A percentile compares a stretch with the other conserved stretches of the same genome.
These are phyloP conservation scores for Tolypocladium cylindrosporum DNA, from an alignment of 2,329 filamentous ascomycete genomes.

Conservation along the genomic window DNA sequence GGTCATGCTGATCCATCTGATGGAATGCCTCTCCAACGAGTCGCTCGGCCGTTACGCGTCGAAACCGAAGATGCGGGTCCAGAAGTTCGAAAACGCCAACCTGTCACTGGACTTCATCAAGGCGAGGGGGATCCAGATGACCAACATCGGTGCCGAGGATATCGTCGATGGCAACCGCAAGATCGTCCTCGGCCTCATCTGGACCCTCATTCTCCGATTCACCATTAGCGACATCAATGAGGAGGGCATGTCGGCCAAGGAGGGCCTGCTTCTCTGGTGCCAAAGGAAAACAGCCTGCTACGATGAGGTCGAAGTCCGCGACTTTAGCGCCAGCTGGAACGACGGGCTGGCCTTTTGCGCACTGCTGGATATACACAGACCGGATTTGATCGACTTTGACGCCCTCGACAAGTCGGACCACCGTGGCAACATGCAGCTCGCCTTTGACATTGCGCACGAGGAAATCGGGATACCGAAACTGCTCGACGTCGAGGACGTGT, in stretches of 20 bases:
- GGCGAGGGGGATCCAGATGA: constrained; percentile 86
- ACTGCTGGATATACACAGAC: constrained; percentile 89
- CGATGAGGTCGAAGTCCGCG: constrained; percentile 87
- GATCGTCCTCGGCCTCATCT: constrained; percentile 94
- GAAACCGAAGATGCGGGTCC: constrained; percentile 90
- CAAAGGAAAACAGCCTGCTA: constrained; percentile 98
- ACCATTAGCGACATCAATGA: constrained; percentile 98
- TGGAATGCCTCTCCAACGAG: constrained; percentile 91
- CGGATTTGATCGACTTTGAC: constrained; percentile 95
- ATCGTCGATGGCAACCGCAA: constrained; percentile 96
- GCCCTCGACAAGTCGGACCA: constrained; percentile 89
- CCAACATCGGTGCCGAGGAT: constrained; percentile 96
- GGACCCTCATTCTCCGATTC: constrained; percentile 95
- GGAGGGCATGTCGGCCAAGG: constrained; percentile 95
- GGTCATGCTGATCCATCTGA: constrained; percentile 92
- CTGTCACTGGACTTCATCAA: constrained; percentile 90
- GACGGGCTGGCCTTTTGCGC: constrained; percentile 95
- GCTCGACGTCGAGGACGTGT: constrained; percentile 95
- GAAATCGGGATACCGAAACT: constrained; percentile 96
- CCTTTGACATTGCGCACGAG: constrained; percentile 90
- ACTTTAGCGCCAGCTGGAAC: constrained; percentile 96
- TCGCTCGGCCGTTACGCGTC: constrained; percentile 94
- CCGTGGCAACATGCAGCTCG: constrained; percentile 92
- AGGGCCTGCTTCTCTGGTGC: constrained; percentile 91
- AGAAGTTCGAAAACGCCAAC: constrained; percentile 97